Percentiles rank a stretch among this genome's conserved stretches.
Conservation (phyloP, 352 stramenopile genomes). For the Phytophthora niederhauseri region DNA sequence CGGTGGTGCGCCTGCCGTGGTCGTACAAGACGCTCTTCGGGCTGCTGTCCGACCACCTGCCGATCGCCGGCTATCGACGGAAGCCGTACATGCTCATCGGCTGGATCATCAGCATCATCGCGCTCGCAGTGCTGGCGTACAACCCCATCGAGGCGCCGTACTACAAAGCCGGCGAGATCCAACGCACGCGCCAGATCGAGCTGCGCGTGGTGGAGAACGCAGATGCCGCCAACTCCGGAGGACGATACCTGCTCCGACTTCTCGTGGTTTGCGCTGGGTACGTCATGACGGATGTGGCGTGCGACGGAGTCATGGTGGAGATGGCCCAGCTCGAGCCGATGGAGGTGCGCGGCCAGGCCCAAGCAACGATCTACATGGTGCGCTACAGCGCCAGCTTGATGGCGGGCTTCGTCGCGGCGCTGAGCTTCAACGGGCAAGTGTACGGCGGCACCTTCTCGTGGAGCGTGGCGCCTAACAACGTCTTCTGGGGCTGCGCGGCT, state of each 20-base stretch:
- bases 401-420: conserved; percentile 48
- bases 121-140: conserved; percentile 46
- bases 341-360: conserved; percentile 57
- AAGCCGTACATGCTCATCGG: conserved; percentile 81
- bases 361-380: conserved; percentile 74
- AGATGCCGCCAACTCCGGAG: conserved; percentile 48
- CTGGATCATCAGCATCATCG: conserved; percentile 55
- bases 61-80: conserved; percentile 65
- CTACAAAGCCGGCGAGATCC: conserved; percentile 59
- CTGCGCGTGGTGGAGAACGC: conserved; percentile 53
- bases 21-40: conserved; percentile 85
- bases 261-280: conserved; percentile 66
- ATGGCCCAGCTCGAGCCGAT: conserved; percentile 74
- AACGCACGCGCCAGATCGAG: conserved; percentile 50
- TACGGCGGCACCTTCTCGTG: conserved; percentile 71
- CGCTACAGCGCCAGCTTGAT: conserved; percentile 57
- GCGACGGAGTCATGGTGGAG: conserved; percentile 74
- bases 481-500: conserved; percentile 62
- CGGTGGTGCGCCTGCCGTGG: conserved; percentile 71
- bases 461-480: conserved; percentile 51
- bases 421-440: conserved; percentile 67
- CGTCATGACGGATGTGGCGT: conserved; percentile 72
- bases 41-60: conserved; percentile 66
- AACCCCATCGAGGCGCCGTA: conserved; percentile 57
- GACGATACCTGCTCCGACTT: conserved; percentile 63